Conservation (phyloP, 805 yeast genomes). For the Wickerhamiella alocasiicola region DNA sequence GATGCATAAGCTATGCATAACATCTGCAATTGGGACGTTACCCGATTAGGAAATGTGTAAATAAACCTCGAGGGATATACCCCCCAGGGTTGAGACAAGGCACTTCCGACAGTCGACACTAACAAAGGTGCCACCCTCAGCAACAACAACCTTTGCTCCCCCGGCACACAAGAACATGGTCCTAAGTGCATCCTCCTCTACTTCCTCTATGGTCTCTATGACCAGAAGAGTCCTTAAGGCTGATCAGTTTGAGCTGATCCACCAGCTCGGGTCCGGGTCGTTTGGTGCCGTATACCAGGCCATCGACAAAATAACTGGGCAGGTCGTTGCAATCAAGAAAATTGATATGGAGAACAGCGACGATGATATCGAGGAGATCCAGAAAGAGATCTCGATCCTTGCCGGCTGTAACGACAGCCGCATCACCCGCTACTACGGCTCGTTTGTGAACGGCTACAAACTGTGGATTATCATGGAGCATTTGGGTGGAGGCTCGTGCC, state of each 20-base stretch:
- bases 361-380: slow-evolving; percentile 62
- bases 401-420: slow-evolving; percentile 52
- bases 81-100: too few species aligned
- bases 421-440: slow-evolving; percentile 58
- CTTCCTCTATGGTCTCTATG: slow-evolving; percentile 11
- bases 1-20: too few species aligned
- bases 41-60: too few species aligned
- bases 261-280: slow-evolving; percentile 63
- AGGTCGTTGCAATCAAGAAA: slow-evolving; percentile 29
- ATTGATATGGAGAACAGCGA: slow-evolving; percentile 55
- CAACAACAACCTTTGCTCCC: too few species aligned
- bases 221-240: slow-evolving; percentile 21
- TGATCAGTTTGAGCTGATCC: slow-evolving; percentile 36
- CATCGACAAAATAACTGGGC: slow-evolving; percentile 31
- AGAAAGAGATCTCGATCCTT: slow-evolving; percentile 55
- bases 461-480: slow-evolving; percentile 75
- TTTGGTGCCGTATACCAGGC: slow-evolving; percentile 69
- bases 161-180: background rate
- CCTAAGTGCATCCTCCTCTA: slow-evolving; percentile 2
- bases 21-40: too few species aligned
- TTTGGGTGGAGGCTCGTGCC: slow-evolving; percentile 65
- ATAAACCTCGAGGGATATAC: too few species aligned
- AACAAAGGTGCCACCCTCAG: background rate
- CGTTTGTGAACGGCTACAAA: slow-evolving; percentile 55
- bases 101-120: too few species aligned